Evolutionary conservation across 2,329 filamentous ascomycete genomes (phyloP).

Genomic region (Epichloe hybrida): DNA sequence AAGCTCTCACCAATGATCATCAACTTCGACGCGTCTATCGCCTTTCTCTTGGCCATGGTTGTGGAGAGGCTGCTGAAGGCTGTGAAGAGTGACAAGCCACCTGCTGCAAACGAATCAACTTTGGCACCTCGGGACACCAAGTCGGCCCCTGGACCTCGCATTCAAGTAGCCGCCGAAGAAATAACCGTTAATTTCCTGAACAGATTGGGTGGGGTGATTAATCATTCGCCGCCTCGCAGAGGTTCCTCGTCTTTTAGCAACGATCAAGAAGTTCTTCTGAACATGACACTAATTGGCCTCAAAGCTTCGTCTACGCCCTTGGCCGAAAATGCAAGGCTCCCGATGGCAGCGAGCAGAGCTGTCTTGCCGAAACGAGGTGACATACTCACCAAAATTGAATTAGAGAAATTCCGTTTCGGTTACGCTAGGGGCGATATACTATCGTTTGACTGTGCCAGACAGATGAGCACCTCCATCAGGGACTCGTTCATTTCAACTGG

Average conservation of each 20-base stretch:
- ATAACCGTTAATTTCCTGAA: slow-evolving; percentile 44
- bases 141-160: slow-evolving; percentile 16
- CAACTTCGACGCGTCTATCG: slow-evolving; percentile 43
- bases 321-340: background rate
- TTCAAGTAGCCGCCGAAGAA: slow-evolving; percentile 33
- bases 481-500: slow-evolving; percentile 45
- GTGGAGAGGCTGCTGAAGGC: slow-evolving; percentile 34
- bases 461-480: slow-evolving; percentile 45
- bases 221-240: slow-evolving; percentile 33
- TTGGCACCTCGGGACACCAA: slow-evolving; percentile 6
- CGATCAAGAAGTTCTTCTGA: slow-evolving; percentile 38
- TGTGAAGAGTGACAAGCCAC: slow-evolving; percentile 18
- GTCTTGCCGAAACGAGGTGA: slow-evolving; percentile 10
- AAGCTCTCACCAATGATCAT: slow-evolving; percentile 37
- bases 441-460: slow-evolving; percentile 44
- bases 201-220: slow-evolving; percentile 36
- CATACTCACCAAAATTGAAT: slow-evolving; percentile 25
- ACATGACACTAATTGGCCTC: slow-evolving; percentile 33
- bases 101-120: slow-evolving; percentile 4
- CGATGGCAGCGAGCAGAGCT: slow-evolving; percentile 2
- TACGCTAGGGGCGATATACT: slow-evolving; percentile 50
- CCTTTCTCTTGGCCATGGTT: slow-evolving; percentile 39
- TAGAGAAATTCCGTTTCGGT: slow-evolving; percentile 48
- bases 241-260: slow-evolving; percentile 27
- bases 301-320: slow-evolving; percentile 11